Conservation (phyloP, 345 rosid species). For the Psidium friedrichsthalianum region DNA sequence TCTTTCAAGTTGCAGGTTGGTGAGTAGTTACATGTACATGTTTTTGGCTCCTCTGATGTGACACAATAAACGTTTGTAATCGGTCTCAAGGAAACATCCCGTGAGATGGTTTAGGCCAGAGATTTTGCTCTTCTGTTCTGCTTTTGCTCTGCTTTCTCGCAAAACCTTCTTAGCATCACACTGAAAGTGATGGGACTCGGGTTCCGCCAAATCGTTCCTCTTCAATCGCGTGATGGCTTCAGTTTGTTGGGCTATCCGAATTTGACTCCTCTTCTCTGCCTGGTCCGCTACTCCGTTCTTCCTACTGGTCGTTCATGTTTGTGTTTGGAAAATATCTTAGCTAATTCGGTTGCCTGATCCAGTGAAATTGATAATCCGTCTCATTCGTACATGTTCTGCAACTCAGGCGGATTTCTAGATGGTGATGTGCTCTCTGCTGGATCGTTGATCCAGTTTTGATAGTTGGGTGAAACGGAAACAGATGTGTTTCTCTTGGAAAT, state of each 20-base stretch:
- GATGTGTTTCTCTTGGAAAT: not conserved
- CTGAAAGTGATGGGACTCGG: not conserved
- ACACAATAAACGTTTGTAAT: not conserved
- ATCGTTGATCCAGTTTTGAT: not conserved
- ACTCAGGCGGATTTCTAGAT: not conserved
- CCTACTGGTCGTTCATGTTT: not conserved
- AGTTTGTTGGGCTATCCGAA: no score
- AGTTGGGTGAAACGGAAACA: not conserved
- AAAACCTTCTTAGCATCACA: not conserved
- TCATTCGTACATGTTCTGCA: not conserved
- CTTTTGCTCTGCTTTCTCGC: not conserved
- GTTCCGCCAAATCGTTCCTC: not conserved
- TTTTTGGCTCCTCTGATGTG: not conserved
- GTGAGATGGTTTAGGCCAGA: no score
- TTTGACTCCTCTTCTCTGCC: not conserved
- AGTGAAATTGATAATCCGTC: not conserved
- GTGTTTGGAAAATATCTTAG: not conserved
- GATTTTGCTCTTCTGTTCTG: no score
- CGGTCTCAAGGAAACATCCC: not conserved
- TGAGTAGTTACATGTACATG: not conserved
- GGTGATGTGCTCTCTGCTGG: no score
- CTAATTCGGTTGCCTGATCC: not conserved
- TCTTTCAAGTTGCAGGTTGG: not conserved
- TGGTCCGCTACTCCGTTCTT: not conserved
- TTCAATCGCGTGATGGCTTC: not conserved